Evolutionary conservation across 2,329 filamentous ascomycete genomes (phyloP).

Genomic region (Aureobasidium leucospermi): DNA sequence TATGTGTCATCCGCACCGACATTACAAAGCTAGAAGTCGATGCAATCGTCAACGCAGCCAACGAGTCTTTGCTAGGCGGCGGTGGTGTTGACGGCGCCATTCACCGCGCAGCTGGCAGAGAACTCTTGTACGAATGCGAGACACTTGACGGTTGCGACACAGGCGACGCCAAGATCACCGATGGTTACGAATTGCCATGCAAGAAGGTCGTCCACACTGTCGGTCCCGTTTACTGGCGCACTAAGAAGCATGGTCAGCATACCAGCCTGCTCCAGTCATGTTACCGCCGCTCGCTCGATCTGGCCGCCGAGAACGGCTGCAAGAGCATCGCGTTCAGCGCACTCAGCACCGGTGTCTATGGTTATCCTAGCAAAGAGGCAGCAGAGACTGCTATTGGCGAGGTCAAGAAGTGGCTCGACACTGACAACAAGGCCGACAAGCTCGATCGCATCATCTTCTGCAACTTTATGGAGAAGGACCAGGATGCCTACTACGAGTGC

Average conservation of each 20-base stretch:
- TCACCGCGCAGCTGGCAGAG: constrained; percentile 69
- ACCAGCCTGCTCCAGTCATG: constrained; percentile 48
- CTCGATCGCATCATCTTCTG: constrained; percentile 77
- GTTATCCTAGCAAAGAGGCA: constrained; percentile 70
- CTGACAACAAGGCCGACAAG: constrained; percentile 29
- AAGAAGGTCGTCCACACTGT: constrained; percentile 83
- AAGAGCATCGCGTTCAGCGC: constrained; percentile 73
- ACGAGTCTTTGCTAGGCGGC: constrained; percentile 68
- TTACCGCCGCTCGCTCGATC: constrained; percentile 63
- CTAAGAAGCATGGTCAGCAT: constrained; percentile 32
- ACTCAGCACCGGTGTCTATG: constrained; percentile 84
- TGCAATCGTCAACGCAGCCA: constrained; percentile 91
- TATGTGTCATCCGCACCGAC: constrained; percentile 66
- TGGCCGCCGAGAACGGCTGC: constrained; percentile 62
- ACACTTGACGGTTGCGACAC: constrained; percentile 65
- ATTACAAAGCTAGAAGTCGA: constrained; percentile 74
- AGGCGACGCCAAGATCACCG: constrained; percentile 76
- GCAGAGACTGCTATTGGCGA: constrained; percentile 62
- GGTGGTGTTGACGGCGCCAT: constrained; percentile 78
- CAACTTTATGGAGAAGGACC: constrained; percentile 72
- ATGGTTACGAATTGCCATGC: constrained; percentile 67
- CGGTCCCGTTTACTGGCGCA: constrained; percentile 63
- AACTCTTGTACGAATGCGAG: constrained; percentile 63
- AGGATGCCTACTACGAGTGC: constrained; percentile 59
- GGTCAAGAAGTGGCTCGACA: constrained; percentile 49